Base-by-base conservation (phyloP, 75 land plant species). In the Isoetes taiwanensis region DNA sequence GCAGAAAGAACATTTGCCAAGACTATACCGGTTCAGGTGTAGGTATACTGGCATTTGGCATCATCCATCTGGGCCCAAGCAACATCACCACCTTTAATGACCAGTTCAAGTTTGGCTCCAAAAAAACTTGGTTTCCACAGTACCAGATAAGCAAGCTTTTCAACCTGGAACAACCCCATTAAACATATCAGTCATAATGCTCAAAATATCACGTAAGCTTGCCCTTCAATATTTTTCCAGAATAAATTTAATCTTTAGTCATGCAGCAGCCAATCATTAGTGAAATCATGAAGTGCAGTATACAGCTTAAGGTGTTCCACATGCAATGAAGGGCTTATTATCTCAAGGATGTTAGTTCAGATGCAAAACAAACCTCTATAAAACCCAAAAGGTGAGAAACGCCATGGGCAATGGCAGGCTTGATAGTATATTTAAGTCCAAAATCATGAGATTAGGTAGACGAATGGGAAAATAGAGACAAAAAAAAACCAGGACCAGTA, bases 61-160 rank as follows among this genome's bases (percentile, higher is more conserved):
- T 93, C 96, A 27, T 90, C 98, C 90, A 93, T 93, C 41, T 93
- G 81, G 25, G 98, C 96, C 90, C 96, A 88, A 31, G 98, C 90
- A 64, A 93, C 72, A 31, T 31, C 66, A 56, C 95, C 98, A 43
- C 95, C 98, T 64, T 93, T 93, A 24, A 93, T 76, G n/a, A 93
- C 76, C 80, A 87, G 66, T 56, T 88, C 90, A 35, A 90, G 96
- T 61, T 93, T 93, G 25, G 78, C 83, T 52, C 96, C 98, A 66
- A 93, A 88, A 59, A 81, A 87, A 0, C 90, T 65, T 48, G 95
- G 98, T 25, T 77, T 72, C 98, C 96, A 88, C 0, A 87, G 54
- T 33, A 93, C 90, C 52, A 93, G 75, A 77, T 93, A 89, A 57
- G 98, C 98, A 57, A 93, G 40, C 66, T 93, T 93, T 10, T 84